phyloP scores from a whole-genome alignment of 805 yeast species.

The Starmera amethionina region DNA sequence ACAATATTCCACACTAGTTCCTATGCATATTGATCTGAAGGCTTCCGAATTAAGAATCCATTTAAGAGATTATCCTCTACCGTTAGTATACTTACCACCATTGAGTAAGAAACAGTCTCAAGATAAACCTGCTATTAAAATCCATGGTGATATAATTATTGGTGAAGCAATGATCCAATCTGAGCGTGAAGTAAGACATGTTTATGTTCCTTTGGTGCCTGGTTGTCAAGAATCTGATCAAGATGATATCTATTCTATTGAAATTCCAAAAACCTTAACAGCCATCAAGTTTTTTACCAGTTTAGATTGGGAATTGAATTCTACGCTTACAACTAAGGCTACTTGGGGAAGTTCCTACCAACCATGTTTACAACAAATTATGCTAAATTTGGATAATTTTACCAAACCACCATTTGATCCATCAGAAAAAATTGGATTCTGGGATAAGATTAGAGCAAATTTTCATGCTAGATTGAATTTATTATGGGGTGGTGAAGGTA shows the following conservation, averaged over 20 bases:
- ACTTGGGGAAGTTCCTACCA: constrained; percentile 83
- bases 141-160: constrained; percentile 58
- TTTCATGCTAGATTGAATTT: constrained; percentile 64
- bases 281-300: constrained; percentile 65
- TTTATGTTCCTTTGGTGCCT: constrained; percentile 55
- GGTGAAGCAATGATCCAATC: constrained; percentile 52
- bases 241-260: constrained; percentile 40
- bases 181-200: constrained; percentile 43
- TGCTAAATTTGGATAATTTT: constrained; percentile 70
- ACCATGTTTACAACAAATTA: constrained; percentile 74
- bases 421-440: constrained; percentile 74
- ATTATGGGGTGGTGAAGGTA: constrained; percentile 38
- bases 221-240: constrained; percentile 26
- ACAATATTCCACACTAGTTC: constrained; percentile 57
- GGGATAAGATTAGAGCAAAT: constrained; percentile 79
- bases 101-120: constrained; percentile 22
- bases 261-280: constrained; percentile 67
- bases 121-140: constrained; percentile 19
- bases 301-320: constrained; percentile 42
- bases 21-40: constrained; percentile 45
- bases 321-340: constrained; percentile 51
- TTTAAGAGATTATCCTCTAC: constrained; percentile 79
- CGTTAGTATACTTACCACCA: constrained; percentile 64
- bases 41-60: constrained; percentile 59
- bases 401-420: constrained; percentile 88